Conservation (phyloP, 805 yeast species). For the Yamadazyma philogaea region DNA sequence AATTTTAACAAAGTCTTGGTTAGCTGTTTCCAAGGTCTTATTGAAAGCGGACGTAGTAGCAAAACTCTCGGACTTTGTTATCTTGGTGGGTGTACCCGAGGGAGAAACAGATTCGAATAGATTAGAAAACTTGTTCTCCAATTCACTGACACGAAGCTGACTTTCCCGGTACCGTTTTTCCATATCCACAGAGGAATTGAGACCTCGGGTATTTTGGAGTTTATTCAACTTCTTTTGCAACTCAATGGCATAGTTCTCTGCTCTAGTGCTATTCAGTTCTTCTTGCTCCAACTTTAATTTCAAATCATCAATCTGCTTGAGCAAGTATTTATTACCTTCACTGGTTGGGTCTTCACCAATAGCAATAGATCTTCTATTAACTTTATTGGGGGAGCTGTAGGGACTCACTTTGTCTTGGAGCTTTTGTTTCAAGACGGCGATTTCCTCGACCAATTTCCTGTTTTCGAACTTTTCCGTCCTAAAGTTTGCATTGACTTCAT, state of each 20-base stretch:
- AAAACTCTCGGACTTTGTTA: slow-evolving; percentile 35
- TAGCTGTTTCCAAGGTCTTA: slow-evolving; percentile 25
- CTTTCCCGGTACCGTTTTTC: slow-evolving; percentile 36
- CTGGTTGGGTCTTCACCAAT: slow-evolving; percentile 28
- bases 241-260: slow-evolving; percentile 48
- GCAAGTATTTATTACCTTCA: slow-evolving; percentile 17
- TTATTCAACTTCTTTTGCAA: slow-evolving; percentile 42
- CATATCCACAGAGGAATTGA: slow-evolving; percentile 31
- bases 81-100: slow-evolving; percentile 9
- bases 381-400: slow-evolving; percentile 24
- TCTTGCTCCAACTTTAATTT: slow-evolving; percentile 50
- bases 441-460: slow-evolving; percentile 50
- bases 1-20: slow-evolving; percentile 46
- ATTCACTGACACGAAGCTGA: slow-evolving; percentile 29
- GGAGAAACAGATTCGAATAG: slow-evolving; percentile 18
- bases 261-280: slow-evolving; percentile 47
- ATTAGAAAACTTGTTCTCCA: slow-evolving; percentile 29
- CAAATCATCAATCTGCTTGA: slow-evolving; percentile 47
- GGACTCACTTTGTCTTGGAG: slow-evolving; percentile 14
- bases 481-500: slow-evolving; percentile 49
- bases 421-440: slow-evolving; percentile 58
- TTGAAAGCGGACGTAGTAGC: slow-evolving; percentile 22
- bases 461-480: slow-evolving; percentile 47
- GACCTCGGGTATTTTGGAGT: slow-evolving; percentile 39
- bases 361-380: slow-evolving; percentile 30